phyloP scores from a whole-genome alignment of 305 asterid species.

The Petunia hybrid region DNA sequence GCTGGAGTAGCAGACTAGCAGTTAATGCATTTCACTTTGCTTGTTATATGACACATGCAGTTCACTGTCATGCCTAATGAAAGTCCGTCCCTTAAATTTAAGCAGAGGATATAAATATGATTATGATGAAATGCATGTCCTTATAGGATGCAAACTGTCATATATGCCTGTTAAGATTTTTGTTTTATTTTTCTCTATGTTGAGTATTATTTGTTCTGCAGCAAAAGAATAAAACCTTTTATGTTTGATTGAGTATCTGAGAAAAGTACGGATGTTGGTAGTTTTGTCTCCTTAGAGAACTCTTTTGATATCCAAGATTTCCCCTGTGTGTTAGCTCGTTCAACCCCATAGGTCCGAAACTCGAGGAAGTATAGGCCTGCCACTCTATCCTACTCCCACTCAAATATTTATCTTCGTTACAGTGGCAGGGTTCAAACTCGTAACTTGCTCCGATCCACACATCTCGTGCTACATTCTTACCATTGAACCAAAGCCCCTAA shows the following conservation, averaged over 20 bases:
- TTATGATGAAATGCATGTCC: background rate
- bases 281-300: background rate
- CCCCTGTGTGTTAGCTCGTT: background rate
- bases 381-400: background rate
- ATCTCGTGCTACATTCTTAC: background rate
- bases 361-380: background rate
- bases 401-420: background rate
- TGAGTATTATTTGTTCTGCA: slow-evolving; percentile 1
- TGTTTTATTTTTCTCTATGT: slow-evolving; percentile 14
- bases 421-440: background rate
- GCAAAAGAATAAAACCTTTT: background rate
- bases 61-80: background rate
- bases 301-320: background rate
- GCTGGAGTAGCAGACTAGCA: background rate
- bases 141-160: background rate
- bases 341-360: background rate
- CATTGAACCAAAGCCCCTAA: background rate
- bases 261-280: background rate
- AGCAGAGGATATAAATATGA: too few relatives aligned
- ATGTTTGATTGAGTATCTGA: background rate
- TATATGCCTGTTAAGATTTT: slow-evolving; percentile 5
- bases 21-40: too few relatives aligned
- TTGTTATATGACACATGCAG: background rate
- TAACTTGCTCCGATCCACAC: background rate
- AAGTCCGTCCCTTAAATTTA: too few relatives aligned